Conservation (phyloP, 768 basidiomycete species). For the Lentinula guzmanii region DNA sequence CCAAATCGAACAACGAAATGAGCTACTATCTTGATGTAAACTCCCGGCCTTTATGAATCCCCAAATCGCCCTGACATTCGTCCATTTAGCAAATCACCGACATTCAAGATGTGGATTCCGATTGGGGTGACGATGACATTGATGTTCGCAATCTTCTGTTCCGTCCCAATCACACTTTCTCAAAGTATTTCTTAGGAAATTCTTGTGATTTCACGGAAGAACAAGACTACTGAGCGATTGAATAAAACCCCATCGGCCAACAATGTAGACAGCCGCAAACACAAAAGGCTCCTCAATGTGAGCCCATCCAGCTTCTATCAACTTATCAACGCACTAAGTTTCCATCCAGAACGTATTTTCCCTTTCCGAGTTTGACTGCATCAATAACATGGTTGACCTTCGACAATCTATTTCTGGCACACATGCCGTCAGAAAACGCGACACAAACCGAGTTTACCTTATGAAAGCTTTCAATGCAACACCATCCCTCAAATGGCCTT, state of each 20-base stretch:
- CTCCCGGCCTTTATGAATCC: constrained; percentile 17
- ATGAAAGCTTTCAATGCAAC: constrained; percentile 17
- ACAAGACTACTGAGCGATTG: neutral
- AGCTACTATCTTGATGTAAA: constrained; percentile 40
- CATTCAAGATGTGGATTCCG: constrained; percentile 33
- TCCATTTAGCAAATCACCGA: constrained; percentile 33
- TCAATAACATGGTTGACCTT: constrained; percentile 8
- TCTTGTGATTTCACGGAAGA: constrained; percentile 37
- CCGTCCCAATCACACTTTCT: neutral
- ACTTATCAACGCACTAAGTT: neutral
- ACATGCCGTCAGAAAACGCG: constrained; percentile 19
- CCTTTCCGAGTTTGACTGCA: constrained; percentile 30
- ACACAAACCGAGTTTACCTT: constrained; percentile 26
- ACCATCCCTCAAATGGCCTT: constrained; percentile 13
- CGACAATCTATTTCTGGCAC: constrained; percentile 7
- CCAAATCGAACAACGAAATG: constrained; percentile 13
- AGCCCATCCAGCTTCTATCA: neutral
- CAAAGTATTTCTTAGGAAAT: constrained; percentile 33
- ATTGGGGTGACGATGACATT: constrained; percentile 44
- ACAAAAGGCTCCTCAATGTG: constrained; percentile 14
- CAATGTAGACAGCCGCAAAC: constrained; percentile 15
- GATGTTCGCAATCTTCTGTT: constrained; percentile 28
- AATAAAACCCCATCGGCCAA: neutral
- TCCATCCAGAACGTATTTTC: neutral
- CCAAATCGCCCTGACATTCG: neutral